Evolutionary conservation across 805 yeast species (phyloP), one percentile per base, ranked within the genome.

Genomic region (Metschnikowia lunata): DNA sequence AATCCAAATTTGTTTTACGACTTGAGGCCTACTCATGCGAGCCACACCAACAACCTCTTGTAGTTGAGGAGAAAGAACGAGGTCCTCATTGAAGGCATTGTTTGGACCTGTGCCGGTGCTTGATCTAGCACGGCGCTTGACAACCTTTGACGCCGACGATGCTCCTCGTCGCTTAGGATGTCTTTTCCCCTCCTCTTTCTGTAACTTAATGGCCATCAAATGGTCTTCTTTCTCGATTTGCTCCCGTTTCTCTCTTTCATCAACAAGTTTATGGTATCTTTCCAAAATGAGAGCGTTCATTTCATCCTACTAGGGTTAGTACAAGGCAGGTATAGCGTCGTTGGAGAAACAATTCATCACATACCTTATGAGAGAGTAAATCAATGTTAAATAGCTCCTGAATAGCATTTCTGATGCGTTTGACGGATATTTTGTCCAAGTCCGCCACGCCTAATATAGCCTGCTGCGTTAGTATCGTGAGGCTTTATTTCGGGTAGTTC

Each of bases 391-490:
- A 85, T 29, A 87, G 67, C 48, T 78, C 85, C 58, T 82, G 88
- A n/a, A 87, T 56, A 0, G 90, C 91, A 47, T 74, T 72, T 48
- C 95, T 69, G 23, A 87, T 78, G 58, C 78, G 76, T 60, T 83
- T 84, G 7, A 85, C 88, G 0, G 90, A 79, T 12, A 86, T 79
- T 48, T 76, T 72, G 47, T 82, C 83, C 29, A 85, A 70, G 54
- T 86, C 84, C 1, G 90, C 79, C 7, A 79, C 89, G 39, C 82
- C 69, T 31, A 87, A 63, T 9, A 87, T 85, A 1, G 95, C 88
- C 85, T 80, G 45, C 2, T 9, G 18, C 42, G 64, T 61, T 63
- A 61, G 61, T 52, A 15, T 4, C 31, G 6, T 29, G 31, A 4
- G n/a, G 31, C n/a, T 6, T 29, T 18, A 18, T 18, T 18, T 18